A percentile compares a stretch with the other conserved stretches of the same genome.
Conservation (phyloP, 2,329 filamentous ascomycete species). For the Penicillium hordei region DNA sequence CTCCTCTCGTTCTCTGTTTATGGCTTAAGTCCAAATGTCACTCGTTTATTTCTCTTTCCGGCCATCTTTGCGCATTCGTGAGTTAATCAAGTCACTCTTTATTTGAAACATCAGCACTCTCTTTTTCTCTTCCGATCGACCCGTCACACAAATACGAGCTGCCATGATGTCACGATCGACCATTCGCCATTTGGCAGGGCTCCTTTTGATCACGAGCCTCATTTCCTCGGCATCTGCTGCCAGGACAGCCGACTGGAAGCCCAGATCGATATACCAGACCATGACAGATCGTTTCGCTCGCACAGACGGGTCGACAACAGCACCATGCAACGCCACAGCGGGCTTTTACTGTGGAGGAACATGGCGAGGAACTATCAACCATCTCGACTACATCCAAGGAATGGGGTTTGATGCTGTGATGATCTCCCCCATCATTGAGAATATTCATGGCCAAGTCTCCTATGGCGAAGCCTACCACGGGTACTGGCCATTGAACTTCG, state of each 20-base stretch:
- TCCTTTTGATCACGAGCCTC: conserved; percentile 7
- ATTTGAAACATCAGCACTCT: not conserved
- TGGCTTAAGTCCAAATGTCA: conserved; percentile 5
- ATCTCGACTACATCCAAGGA: conserved; percentile 53
- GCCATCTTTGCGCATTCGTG: not conserved
- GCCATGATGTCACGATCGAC: conserved; percentile 11
- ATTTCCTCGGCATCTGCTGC: conserved; percentile 24
- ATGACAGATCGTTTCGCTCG: conserved; percentile 50
- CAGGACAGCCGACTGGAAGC: conserved; percentile 38
- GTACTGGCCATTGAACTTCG: conserved; percentile 52
- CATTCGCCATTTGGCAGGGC: not conserved
- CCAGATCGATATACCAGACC: conserved; percentile 48
- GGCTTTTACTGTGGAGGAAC: conserved; percentile 53
- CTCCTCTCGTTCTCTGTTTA: not conserved
- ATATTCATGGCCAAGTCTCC: conserved; percentile 38
- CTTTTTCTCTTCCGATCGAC: not conserved
- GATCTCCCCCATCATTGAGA: conserved; percentile 45
- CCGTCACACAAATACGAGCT: conserved; percentile 1
- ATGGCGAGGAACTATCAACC: conserved; percentile 50
- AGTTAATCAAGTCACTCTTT: not conserved
- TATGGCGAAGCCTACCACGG: conserved; percentile 52
- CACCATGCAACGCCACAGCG: conserved; percentile 31
- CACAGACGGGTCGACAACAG: conserved; percentile 39
- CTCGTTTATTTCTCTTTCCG: not conserved
- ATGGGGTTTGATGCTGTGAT: conserved; percentile 53